phyloP scores from a whole-genome alignment of 306 rosid species.

The Trichosanthes cucumerina region DNA sequence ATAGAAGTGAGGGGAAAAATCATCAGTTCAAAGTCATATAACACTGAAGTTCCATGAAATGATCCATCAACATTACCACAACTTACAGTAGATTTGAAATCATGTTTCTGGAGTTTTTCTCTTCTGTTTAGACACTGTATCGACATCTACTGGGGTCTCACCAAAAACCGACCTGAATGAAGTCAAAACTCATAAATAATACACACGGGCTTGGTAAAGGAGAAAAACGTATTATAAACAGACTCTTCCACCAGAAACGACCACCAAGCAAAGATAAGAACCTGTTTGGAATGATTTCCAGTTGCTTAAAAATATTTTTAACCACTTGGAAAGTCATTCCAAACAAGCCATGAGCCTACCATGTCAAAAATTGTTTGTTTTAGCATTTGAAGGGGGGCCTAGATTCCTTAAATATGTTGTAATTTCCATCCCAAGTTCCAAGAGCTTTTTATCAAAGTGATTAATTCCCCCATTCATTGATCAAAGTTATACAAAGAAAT shows the following conservation, averaged over 20 bases:
- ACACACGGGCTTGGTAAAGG: not conserved
- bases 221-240: not conserved
- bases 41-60: not conserved
- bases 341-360: not conserved
- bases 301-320: no score
- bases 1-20: not conserved
- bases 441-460: no score
- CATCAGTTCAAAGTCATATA: not conserved
- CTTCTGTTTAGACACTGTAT: slow-evolving; percentile 38
- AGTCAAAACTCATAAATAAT: not conserved
- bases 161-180: slow-evolving; percentile 74
- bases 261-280: not conserved
- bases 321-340: no score
- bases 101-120: slow-evolving; percentile 48
- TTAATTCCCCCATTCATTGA: not conserved
- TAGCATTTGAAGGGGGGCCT: no score
- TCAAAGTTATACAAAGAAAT: not conserved
- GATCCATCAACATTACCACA: not conserved
- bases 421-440: no score
- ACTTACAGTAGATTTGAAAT: not conserved
- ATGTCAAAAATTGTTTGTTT: not conserved
- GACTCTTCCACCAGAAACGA: not conserved
- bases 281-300: no score
- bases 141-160: slow-evolving; percentile 37
- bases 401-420: no score